Percentiles rank a stretch among this genome's conserved stretches.
Conservation (phyloP, 148 eudicot genomes). For the Persicaria maculosa region DNA sequence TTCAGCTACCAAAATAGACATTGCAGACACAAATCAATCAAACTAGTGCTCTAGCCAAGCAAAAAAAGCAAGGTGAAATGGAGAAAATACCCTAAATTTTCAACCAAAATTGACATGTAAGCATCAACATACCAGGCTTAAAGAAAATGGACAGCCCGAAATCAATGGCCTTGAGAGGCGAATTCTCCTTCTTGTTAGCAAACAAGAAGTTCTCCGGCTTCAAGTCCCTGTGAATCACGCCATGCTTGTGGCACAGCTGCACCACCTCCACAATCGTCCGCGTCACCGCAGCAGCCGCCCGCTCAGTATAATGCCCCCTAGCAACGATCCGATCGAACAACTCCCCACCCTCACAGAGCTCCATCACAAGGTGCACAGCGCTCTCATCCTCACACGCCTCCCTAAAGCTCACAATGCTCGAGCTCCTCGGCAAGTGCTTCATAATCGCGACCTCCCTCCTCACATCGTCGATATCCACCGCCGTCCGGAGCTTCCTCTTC, state of each 20-base stretch:
- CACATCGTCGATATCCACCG: constrained; percentile 87
- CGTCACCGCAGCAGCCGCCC: constrained; percentile 72
- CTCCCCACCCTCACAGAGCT: constrained; percentile 95
- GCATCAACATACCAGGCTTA: constrained; percentile 50
- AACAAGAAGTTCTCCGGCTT: constrained; percentile 96
- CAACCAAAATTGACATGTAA: not conserved
- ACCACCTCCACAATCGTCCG: constrained; percentile 90
- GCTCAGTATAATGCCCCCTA: constrained; percentile 84
- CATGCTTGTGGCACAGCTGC: constrained; percentile 79
- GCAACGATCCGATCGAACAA: constrained; percentile 93
- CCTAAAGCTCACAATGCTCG: constrained; percentile 64
- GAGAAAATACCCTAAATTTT: not conserved
- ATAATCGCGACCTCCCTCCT: constrained; percentile 90
- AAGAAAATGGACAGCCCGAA: constrained; percentile 95
- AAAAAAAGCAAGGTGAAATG: not conserved
- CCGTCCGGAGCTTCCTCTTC: constrained; percentile 77
- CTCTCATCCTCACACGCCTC: constrained; percentile 97
- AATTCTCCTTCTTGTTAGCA: constrained; percentile 93
- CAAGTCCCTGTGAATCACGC: constrained; percentile 88
- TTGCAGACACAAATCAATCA: not conserved
- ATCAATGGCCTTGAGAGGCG: constrained; percentile 94
- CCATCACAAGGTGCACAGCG: constrained; percentile 97
- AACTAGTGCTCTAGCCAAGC: not conserved
- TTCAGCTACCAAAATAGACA: not conserved
- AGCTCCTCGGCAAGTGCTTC: constrained; percentile 66